These are phyloP conservation scores for Fusarium sp. DNA, from an alignment of 2,329 filamentous ascomycete genomes.

Conservation along the genomic window DNA sequence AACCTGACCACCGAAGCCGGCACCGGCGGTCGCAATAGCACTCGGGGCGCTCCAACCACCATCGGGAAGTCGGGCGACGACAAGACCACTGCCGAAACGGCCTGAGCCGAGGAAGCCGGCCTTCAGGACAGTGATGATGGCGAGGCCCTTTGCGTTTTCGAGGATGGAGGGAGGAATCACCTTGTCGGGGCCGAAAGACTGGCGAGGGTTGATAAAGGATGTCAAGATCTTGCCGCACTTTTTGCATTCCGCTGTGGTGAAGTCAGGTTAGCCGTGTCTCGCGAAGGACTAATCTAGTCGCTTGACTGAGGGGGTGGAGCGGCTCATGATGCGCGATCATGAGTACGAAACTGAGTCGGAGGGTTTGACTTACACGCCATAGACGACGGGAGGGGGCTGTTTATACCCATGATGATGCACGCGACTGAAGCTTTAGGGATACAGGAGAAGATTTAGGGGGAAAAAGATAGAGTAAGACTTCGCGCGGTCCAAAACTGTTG, in stretches of 20 bases:
- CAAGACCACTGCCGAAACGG: conserved; percentile 84
- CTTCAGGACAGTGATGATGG: conserved; percentile 88
- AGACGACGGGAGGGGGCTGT: conserved; percentile 76
- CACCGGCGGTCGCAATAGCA: conserved; percentile 84
- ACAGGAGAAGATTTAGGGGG: neutral
- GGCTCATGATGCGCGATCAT: conserved; percentile 41
- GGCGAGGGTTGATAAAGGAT: conserved; percentile 93
- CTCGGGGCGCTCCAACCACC: conserved; percentile 85
- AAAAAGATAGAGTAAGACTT: neutral
- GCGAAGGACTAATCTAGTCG: conserved; percentile 13
- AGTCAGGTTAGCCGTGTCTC: conserved; percentile 30
- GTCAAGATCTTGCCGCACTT: conserved; percentile 96
- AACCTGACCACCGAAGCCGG: conserved; percentile 87
- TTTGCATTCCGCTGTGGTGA: conserved; percentile 85
- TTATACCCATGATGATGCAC: conserved; percentile 67
- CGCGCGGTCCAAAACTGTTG: conserved; percentile 19
- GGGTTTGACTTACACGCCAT: conserved; percentile 71
- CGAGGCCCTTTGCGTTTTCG: conserved; percentile 91
- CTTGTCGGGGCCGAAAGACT: conserved; percentile 96
- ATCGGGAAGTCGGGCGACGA: conserved; percentile 82
- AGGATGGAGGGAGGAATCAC: conserved; percentile 93
- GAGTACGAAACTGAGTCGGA: conserved; percentile 8
- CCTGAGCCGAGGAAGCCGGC: conserved; percentile 87
- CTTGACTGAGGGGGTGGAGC: conserved; percentile 31
- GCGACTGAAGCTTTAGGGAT: neutral